Base-by-base conservation (phyloP, 1,139 yeast genomes). In the Magnusiomyces magnusii region DNA sequence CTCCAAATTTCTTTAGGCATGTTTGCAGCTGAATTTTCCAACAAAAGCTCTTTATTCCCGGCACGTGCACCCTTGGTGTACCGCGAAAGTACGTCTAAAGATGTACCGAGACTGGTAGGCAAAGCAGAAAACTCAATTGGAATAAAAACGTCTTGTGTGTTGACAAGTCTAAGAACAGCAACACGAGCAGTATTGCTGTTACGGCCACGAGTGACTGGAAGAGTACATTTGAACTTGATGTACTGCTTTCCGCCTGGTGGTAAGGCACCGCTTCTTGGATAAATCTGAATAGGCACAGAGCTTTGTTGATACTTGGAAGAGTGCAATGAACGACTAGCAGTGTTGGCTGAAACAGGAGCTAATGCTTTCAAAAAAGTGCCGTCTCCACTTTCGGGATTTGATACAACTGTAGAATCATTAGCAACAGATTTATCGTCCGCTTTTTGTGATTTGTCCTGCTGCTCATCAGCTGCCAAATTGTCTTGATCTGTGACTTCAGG, bases 1-100 rank as follows among this genome's bases (percentile, higher is more conserved):
- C 64, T 69, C 66, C 71, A 70, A 1, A 73, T 66, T 58, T 73
- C 76, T 31, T 64, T 63, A 1, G 75, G 75, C 66, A 72, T 68
- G 51, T 65, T 65, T 39, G 66, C 57, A 19, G 57, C 59, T 2
- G 60, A 49, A 36, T 54, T 52, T 21, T 57, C 63, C 58, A 65
- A 51, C 34, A 61, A 47, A 55, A 41, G 21, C 60, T 61, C 24
- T 60, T 61, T 49, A 53, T 24, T 27, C 2, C 68, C 69, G 21
- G 62, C 61, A 17, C 71, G 65, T 0, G 70, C 71, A 0, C 73
- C 74, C 2, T 63, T 60, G 1, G 72, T 71, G 65, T 66, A 63
- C 2, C 68, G 65, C 31, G 69, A 64, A 60, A 71, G 60, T 2
- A 64, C 58, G 25, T 69, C 70, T 28, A 74, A 59, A 1, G 71